Percentiles rank a stretch among this genome's conserved stretches.
These are phyloP conservation scores for Gastrolobium bilobum DNA, from an alignment of 306 rosid genomes.

Conservation along the genomic window DNA sequence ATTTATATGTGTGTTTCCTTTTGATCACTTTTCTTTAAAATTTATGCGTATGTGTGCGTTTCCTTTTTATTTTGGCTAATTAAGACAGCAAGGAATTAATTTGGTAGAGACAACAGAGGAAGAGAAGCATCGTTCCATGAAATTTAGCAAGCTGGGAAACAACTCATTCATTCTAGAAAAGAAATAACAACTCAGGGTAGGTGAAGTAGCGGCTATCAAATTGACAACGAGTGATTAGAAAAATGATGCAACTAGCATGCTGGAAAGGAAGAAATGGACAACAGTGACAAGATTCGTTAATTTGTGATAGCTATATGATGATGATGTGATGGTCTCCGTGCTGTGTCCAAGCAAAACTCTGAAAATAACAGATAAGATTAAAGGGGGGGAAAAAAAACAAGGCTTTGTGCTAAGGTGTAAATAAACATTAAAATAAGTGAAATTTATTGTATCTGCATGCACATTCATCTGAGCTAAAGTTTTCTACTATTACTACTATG, in stretches of 20 bases:
- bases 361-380: constrained; percentile 22
- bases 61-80: background rate
- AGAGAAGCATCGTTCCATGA: constrained; percentile 21
- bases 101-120: constrained; percentile 10
- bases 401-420: constrained; percentile 3
- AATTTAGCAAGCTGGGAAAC: constrained; percentile 37
- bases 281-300: constrained; percentile 45
- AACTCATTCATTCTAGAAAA: constrained; percentile 39
- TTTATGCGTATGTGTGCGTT: too few species aligned
- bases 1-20: too few species aligned
- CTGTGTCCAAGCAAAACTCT: constrained; percentile 7
- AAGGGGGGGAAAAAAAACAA: background rate
- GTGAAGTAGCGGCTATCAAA: constrained; percentile 36
- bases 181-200: constrained; percentile 5
- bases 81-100: background rate
- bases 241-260: constrained; percentile 44
- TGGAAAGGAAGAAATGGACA: constrained; percentile 27
- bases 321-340: constrained; percentile 48
- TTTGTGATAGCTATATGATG: background rate
- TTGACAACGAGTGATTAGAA: constrained; percentile 41
- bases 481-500: constrained; percentile 34
- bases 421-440: constrained; percentile 35
- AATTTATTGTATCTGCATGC: constrained; percentile 10
- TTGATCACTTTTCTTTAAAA: too few species aligned
- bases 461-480: constrained; percentile 46